These are phyloP conservation scores for Linaria vulgaris DNA, from an alignment of 257 asterid genomes.

Conservation along the genomic window DNA sequence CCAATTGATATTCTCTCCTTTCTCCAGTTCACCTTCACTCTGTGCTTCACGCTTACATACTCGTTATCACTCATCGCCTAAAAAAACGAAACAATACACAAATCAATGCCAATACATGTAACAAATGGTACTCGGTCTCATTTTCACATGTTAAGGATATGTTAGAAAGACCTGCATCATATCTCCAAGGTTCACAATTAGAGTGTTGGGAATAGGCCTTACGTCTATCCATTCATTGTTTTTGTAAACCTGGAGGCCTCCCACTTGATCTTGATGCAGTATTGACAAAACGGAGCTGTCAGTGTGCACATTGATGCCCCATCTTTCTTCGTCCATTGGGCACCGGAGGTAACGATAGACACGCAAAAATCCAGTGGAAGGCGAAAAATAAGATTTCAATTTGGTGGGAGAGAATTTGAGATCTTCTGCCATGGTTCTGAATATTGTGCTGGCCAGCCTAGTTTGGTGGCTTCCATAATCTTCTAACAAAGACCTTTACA, in stretches of 20 bases:
- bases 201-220: conserved; percentile 48
- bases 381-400: conserved; percentile 46
- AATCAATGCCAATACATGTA: background rate
- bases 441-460: conserved; percentile 52
- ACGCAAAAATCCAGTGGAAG: conserved; percentile 58
- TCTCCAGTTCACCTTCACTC: conserved; percentile 62
- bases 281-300: conserved; percentile 81
- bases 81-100: background rate
- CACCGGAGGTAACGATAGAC: conserved; percentile 77
- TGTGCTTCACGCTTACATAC: conserved; percentile 59
- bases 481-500: conserved; percentile 49
- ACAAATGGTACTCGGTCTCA: no score
- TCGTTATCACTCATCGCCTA: conserved; percentile 75
- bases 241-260: conserved; percentile 72
- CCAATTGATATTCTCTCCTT: conserved; percentile 76
- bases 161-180: conserved; percentile 65
- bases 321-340: conserved; percentile 36
- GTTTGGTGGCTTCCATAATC: conserved; percentile 68
- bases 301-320: conserved; percentile 77
- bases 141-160: no score
- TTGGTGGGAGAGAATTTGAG: conserved; percentile 39
- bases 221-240: conserved; percentile 65
- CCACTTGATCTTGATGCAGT: conserved; percentile 77
- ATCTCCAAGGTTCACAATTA: conserved; percentile 78
- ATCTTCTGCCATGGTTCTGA: conserved; percentile 44